A percentile compares a stretch with the other conserved stretches of the same genome.
phyloP scores from a whole-genome alignment of 257 asterid species.

The Capsicum chinense region DNA sequence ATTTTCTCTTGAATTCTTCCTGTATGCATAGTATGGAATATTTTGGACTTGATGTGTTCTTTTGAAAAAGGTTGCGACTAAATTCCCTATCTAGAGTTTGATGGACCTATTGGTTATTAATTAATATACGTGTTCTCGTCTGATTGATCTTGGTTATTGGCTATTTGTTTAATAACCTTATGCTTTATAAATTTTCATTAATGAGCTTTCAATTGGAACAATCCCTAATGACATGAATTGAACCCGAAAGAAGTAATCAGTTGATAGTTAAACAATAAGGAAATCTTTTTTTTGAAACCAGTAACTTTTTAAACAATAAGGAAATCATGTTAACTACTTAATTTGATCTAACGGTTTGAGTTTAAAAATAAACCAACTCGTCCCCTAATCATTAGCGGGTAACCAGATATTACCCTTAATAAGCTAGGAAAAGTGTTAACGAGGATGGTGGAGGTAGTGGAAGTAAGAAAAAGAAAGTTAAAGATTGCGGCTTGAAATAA shows the following conservation, averaged over 20 bases:
- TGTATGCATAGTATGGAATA: not conserved
- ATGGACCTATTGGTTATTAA: not conserved
- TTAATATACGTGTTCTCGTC: not conserved
- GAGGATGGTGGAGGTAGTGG: not conserved
- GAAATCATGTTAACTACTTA: not conserved
- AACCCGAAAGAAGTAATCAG: not conserved
- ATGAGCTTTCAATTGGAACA: not conserved
- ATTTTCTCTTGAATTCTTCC: not conserved
- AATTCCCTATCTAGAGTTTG: not conserved
- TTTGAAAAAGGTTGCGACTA: not conserved
- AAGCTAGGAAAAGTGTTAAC: not conserved
- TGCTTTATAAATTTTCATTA: not conserved
- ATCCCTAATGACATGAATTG: not conserved
- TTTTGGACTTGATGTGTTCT: not conserved
- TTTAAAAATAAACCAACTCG: not conserved
- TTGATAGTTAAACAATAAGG: not conserved
- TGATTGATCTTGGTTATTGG: constrained; percentile 6
- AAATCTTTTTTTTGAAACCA: no score
- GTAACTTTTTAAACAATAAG: no score
- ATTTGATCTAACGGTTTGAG: not conserved
- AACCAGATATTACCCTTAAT: not conserved
- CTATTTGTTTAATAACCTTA: not conserved
- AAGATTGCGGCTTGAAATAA: not conserved
- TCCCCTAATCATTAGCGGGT: not conserved
- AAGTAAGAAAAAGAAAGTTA: not conserved